These are phyloP conservation scores for Saccharomycopsis hybrid DNA, from an alignment of 1,139 yeast species.

Conservation along the genomic window DNA sequence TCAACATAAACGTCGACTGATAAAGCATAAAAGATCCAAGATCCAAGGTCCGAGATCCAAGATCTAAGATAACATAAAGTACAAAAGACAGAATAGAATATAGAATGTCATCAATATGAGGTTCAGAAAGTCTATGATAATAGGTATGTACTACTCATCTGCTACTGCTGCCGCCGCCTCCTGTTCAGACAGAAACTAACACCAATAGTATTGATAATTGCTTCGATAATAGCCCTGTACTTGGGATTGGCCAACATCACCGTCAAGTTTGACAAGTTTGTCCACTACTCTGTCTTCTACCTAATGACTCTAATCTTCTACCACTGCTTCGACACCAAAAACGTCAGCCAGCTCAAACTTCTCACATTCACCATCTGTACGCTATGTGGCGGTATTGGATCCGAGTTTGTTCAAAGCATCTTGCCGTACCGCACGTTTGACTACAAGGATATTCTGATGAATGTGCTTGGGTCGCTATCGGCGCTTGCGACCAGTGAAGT, in stretches of 20 bases:
- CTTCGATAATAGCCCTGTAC: slow-evolving; percentile 14
- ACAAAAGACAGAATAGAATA: too few relatives aligned
- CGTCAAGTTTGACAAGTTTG: slow-evolving; percentile 17
- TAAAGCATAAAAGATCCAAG: too few relatives aligned
- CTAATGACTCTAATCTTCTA: slow-evolving; percentile 19
- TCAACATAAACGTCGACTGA: too few relatives aligned
- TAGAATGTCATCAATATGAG: slow-evolving; percentile 9
- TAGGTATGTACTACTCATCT: slow-evolving; percentile 10
- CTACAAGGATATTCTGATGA: slow-evolving; percentile 18
- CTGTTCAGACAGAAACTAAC: neutral
- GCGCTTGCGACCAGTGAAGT: slow-evolving; percentile 15
- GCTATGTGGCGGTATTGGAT: slow-evolving; percentile 19
- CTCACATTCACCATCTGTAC: slow-evolving; percentile 17
- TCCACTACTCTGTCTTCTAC: slow-evolving; percentile 18
- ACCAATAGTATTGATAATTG: slow-evolving; percentile 10
- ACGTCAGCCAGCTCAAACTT: slow-evolving; percentile 10
- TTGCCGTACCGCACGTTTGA: slow-evolving; percentile 20
- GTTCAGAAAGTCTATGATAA: slow-evolving; percentile 18
- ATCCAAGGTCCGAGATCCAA: too few relatives aligned
- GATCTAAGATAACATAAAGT: too few relatives aligned
- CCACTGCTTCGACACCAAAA: slow-evolving; percentile 19
- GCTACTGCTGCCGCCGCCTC: too few relatives aligned
- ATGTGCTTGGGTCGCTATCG: slow-evolving; percentile 16
- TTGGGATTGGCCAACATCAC: slow-evolving; percentile 18
- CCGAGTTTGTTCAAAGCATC: slow-evolving; percentile 19